phyloP scores from a whole-genome alignment of 2,329 filamentous ascomycete species.

The Colletotrichum spaethianum region DNA sequence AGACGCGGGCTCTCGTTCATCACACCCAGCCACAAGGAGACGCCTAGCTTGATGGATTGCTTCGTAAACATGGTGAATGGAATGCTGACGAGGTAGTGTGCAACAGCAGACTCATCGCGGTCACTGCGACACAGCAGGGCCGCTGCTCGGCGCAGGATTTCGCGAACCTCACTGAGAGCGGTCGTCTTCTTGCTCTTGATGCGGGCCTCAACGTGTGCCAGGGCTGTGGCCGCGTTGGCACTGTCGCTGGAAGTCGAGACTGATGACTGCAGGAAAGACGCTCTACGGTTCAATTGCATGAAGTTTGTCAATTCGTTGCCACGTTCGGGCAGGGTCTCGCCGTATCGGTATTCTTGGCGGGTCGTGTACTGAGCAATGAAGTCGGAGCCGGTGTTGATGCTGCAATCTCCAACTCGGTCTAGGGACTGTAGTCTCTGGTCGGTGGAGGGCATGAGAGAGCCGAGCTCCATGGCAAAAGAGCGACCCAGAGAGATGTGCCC shows the following conservation, averaged over 20 bases:
- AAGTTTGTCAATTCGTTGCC: slow-evolving; percentile 76
- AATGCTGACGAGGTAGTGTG: slow-evolving; percentile 90
- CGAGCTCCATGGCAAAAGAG: slow-evolving; percentile 95
- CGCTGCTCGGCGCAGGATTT: slow-evolving; percentile 87
- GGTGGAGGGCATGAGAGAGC: slow-evolving; percentile 85
- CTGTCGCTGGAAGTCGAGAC: slow-evolving; percentile 67
- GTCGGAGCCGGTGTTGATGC: slow-evolving; percentile 93
- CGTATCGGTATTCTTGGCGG: slow-evolving; percentile 93
- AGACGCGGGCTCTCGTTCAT: slow-evolving; percentile 95
- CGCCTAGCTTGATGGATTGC: slow-evolving; percentile 93
- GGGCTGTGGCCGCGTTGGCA: slow-evolving; percentile 72
- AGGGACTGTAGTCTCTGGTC: slow-evolving; percentile 90
- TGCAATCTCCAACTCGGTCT: slow-evolving; percentile 79
- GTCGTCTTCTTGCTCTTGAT: slow-evolving; percentile 79
- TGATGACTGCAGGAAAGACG: slow-evolving; percentile 66
- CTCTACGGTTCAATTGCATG: slow-evolving; percentile 67
- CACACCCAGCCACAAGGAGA: slow-evolving; percentile 96
- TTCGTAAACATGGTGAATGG: slow-evolving; percentile 95
- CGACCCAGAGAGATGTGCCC: slow-evolving; percentile 93
- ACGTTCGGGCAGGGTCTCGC: slow-evolving; percentile 80
- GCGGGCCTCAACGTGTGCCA: slow-evolving; percentile 81
- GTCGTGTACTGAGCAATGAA: slow-evolving; percentile 98
- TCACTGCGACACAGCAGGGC: slow-evolving; percentile 86
- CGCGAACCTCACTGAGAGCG: slow-evolving; percentile 81
- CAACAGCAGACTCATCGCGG: slow-evolving; percentile 82